Evolutionary conservation across 2,329 filamentous ascomycete genomes (phyloP), one percentile per base, ranked within the genome.

Genomic region (Clathrospora elynae): DNA sequence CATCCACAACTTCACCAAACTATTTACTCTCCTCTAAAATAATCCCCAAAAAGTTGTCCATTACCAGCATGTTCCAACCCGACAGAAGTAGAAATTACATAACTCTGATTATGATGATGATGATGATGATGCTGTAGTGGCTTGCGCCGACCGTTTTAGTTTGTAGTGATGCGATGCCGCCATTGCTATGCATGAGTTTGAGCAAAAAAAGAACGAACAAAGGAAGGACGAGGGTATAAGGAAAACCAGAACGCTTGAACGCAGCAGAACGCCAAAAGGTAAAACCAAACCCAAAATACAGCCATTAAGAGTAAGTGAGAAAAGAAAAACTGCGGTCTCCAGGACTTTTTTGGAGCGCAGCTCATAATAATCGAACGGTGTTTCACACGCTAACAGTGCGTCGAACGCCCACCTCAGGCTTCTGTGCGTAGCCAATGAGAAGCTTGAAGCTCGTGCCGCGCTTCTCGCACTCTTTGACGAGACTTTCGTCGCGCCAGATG

Each of bases 361-460:
- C 66, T 68, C 64, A 12, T 17, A 28, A 38, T 50, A 57, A 59
- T 46, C 31, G 32, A 49, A 28, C 11, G 13, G 30, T 12, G 10
- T 18, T 72, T 56, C n/a, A 78, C 7, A 78, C 74, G 51, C 74
- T 77, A 38, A 77, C 74, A 3, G 77, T 78, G 24, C 76, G 66
- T 46, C 76, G 58, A 12, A 72, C 67, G 9, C 71, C 67, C 39
- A 75, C 70, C 12, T 68, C 62, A 4, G 90, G 90, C 48, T 92
- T 89, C 62, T 92, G 87, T 11, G 90, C 91, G 66, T 95, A 90
- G 57, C 90, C 95, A 45, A 97, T 91, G 68, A 95, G 83, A 59
- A 97, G 78, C 68, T 92, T 90, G 69, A 97, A 85, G 51, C 87
- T 95, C 1, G 91, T 95, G 10, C 87, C 85, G 66, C 87, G 85